These are phyloP conservation scores for Vickermania spadyakhi DNA, from an alignment of 208 protist species.

Conservation along the genomic window DNA sequence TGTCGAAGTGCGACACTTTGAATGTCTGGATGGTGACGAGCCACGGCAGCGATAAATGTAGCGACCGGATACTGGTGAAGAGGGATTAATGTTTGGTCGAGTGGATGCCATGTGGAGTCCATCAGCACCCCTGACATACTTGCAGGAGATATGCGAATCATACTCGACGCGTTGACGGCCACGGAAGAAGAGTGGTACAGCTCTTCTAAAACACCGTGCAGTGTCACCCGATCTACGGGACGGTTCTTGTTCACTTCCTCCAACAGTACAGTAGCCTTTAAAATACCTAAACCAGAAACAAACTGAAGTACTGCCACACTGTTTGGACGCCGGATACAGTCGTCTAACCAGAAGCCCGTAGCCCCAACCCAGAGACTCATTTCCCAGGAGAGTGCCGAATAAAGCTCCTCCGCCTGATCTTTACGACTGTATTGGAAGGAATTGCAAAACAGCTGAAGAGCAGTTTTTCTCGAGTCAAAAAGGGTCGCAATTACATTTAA, in stretches of 20 bases:
- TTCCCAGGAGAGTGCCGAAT: slow-evolving; percentile 60
- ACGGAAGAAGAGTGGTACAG: slow-evolving; percentile 33
- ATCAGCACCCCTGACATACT: neutral
- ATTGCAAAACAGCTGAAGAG: slow-evolving; percentile 44
- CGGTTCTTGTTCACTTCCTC: slow-evolving; percentile 13
- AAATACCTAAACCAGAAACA: slow-evolving; percentile 56
- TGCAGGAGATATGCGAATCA: slow-evolving; percentile 30
- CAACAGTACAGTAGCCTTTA: slow-evolving; percentile 34
- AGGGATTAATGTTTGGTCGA: slow-evolving; percentile 73
- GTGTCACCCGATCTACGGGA: slow-evolving; percentile 21
- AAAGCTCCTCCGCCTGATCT: slow-evolving; percentile 43
- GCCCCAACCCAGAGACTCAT: slow-evolving; percentile 73
- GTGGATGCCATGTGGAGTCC: slow-evolving; percentile 24
- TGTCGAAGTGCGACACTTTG: neutral
- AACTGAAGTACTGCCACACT: slow-evolving; percentile 59
- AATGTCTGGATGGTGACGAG: slow-evolving; percentile 4
- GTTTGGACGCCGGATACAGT: slow-evolving; percentile 40
- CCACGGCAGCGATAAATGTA: slow-evolving; percentile 8
- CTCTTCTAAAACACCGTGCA: slow-evolving; percentile 24
- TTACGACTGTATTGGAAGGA: slow-evolving; percentile 11
- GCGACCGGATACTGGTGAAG: slow-evolving; percentile 31
- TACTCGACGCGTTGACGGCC: slow-evolving; percentile 29
- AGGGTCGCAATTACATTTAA: slow-evolving; percentile 40
- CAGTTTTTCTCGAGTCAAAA: slow-evolving; percentile 61
- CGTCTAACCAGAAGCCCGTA: slow-evolving; percentile 48